Evolutionary conservation across 768 basidiomycete genomes (phyloP), one percentile per base, ranked within the genome.

Genomic region (Brasilioporus rufonigricans): DNA sequence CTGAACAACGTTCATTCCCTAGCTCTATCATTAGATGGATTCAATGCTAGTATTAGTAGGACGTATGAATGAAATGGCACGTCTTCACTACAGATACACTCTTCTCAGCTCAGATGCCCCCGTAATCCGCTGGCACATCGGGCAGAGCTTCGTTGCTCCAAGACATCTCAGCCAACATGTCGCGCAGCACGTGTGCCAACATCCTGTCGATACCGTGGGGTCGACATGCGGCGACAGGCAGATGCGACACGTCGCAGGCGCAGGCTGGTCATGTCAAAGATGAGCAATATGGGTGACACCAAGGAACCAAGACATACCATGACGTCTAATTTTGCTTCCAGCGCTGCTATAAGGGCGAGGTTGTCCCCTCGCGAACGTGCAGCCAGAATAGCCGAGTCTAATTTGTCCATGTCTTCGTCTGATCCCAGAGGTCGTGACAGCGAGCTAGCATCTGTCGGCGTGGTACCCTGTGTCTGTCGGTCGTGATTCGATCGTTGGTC

Each of bases 81-180:
- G 9, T 47, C 41, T 47, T 38, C 11, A 19, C 43, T 65, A 90
- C 60, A 93, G 71, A 73, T 91, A 93, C 50, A 93, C 77, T 59
- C 87, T 77, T 49, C 90, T 80, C 62, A 93, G 69, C 59, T 91
- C 89, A n/a, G 77, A 74, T 9, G 88, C 88, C 3, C 78, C 77
- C 26, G 90, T 92, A 52, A 93, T 93, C 47, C 91, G 81, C 70
- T 92, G 91, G 76, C 90, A 93, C 60, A 92, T 91, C 0, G 90
- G 90, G 66, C 90, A 93, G 16, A 92, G 77, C 64, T 85, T 89
- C 8, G 89, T 91, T 12, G 88, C 82, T 21, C 87, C 87, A 40
- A 93, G 76, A 68, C 91, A 91, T n/a, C 84, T 83, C 32, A 93
- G 70, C 90, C 90, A 93, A 68, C 90, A 93, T 62, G 83, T 83